Conservation (phyloP, 2,329 filamentous ascomycete species). For the Xylaria sp. region DNA sequence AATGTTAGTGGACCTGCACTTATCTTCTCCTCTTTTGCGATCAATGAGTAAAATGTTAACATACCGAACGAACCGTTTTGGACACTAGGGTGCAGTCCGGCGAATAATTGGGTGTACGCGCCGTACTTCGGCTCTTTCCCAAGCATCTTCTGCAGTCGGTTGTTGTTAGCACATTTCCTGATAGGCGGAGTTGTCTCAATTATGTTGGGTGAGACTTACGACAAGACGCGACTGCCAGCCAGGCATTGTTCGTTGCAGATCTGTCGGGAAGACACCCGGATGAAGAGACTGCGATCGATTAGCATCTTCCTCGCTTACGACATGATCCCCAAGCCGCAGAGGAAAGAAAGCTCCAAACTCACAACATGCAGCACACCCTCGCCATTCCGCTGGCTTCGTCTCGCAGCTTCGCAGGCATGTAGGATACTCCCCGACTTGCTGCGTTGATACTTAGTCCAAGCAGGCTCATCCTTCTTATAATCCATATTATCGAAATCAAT, state of each 20-base stretch:
- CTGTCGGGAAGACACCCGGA: conserved; percentile 19
- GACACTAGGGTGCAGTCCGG: conserved; percentile 51
- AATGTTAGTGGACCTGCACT: background rate
- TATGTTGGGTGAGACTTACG: conserved; percentile 27
- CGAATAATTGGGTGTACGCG: conserved; percentile 55
- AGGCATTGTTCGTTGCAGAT: conserved; percentile 21
- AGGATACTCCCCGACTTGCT: conserved; percentile 20
- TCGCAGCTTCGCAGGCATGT: conserved; percentile 15
- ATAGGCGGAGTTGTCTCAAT: too few species aligned
- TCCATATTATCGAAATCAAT: conserved; percentile 41
- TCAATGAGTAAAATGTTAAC: conserved; percentile 14
- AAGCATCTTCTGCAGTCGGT: conserved; percentile 21
- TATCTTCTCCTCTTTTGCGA: background rate
- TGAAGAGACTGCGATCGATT: conserved; percentile 21
- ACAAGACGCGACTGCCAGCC: conserved; percentile 22
- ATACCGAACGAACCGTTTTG: conserved; percentile 45
- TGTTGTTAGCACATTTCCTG: conserved; percentile 19
- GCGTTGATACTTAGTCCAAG: conserved; percentile 26
- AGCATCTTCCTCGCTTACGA: background rate
- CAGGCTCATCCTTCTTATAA: conserved; percentile 26
- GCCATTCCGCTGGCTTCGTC: conserved; percentile 9
- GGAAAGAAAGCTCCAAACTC: background rate
- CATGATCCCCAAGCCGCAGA: background rate
- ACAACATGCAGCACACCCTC: conserved; percentile 21
- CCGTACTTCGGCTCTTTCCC: conserved; percentile 44